phyloP scores from a whole-genome alignment of 1,139 yeast genomes.

The Ogataea hybrid region DNA sequence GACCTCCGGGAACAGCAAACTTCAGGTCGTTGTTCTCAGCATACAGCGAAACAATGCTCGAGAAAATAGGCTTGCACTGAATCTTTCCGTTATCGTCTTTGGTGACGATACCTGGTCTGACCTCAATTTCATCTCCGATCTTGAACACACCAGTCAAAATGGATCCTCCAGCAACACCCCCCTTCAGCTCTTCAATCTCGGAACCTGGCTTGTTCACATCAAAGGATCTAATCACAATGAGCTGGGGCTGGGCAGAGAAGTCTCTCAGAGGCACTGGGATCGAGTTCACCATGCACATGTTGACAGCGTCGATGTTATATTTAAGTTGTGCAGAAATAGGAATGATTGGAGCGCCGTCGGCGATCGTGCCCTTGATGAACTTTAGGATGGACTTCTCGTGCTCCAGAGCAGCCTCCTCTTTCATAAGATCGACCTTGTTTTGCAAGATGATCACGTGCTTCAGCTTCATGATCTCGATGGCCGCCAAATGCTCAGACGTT shows the following conservation, averaged over 20 bases:
- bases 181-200: conserved; percentile 94
- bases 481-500: conserved; percentile 98
- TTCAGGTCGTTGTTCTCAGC: conserved; percentile 98
- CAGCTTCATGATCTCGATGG: conserved; percentile 98
- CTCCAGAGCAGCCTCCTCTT: conserved; percentile 94
- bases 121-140: conserved; percentile 97
- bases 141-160: conserved; percentile 95
- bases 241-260: conserved; percentile 87
- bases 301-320: conserved; percentile 97
- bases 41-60: conserved; percentile 88
- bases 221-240: conserved; percentile 96
- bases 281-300: conserved; percentile 90
- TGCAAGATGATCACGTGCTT: conserved; percentile 95
- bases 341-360: conserved; percentile 98
- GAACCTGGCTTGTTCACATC: conserved; percentile 99
- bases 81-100: conserved; percentile 86
- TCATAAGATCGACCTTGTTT: conserved; percentile 98
- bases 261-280: conserved; percentile 98
- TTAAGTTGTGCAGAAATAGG: conserved; percentile 99
- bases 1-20: conserved; percentile 99
- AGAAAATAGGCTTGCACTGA: conserved; percentile 94
- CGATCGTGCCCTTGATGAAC: conserved; percentile 96
- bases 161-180: conserved; percentile 99
- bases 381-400: conserved; percentile 90
- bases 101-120: conserved; percentile 98